phyloP scores from a whole-genome alignment of 2,329 filamentous ascomycete genomes.

The Pestalotiopsis sp. region DNA sequence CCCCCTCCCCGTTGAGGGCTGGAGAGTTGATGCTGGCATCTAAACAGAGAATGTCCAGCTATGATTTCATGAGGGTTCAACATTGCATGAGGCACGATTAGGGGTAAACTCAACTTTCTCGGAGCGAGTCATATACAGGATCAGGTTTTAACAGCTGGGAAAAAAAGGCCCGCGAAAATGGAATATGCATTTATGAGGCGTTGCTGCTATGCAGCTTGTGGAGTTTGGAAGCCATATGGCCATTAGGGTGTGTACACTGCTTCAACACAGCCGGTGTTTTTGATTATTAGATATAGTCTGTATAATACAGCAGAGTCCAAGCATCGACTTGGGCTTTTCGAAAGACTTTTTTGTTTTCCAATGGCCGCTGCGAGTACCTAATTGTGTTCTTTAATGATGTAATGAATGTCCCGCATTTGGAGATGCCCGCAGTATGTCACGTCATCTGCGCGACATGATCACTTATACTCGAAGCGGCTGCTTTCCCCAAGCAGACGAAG shows the following conservation, averaged over 20 bases:
- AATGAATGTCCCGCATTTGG: background rate
- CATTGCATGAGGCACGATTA: conserved; percentile 25
- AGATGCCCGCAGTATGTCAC: background rate
- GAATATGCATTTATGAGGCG: conserved; percentile 33
- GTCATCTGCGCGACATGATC: conserved; percentile 4
- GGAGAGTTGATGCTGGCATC: conserved; percentile 63
- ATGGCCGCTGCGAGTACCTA: no score
- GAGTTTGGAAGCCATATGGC: conserved; percentile 27
- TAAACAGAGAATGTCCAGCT: conserved; percentile 37
- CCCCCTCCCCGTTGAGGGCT: conserved; percentile 85
- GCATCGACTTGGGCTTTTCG: background rate
- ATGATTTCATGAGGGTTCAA: conserved; percentile 26
- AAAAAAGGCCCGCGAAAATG: conserved; percentile 10
- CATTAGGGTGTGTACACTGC: conserved; percentile 34
- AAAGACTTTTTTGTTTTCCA: background rate
- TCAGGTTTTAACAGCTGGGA: conserved; percentile 24
- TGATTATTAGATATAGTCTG: background rate
- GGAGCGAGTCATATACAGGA: conserved; percentile 20
- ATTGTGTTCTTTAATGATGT: background rate
- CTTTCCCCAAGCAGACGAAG: background rate
- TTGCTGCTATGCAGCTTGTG: conserved; percentile 33
- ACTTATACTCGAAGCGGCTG: background rate
- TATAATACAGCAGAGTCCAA: conserved; percentile 5
- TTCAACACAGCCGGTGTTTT: conserved; percentile 39
- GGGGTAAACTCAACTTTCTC: conserved; percentile 36